phyloP scores from a whole-genome alignment of 2,329 filamentous ascomycete species.

The Dactylellina parvicollis region DNA sequence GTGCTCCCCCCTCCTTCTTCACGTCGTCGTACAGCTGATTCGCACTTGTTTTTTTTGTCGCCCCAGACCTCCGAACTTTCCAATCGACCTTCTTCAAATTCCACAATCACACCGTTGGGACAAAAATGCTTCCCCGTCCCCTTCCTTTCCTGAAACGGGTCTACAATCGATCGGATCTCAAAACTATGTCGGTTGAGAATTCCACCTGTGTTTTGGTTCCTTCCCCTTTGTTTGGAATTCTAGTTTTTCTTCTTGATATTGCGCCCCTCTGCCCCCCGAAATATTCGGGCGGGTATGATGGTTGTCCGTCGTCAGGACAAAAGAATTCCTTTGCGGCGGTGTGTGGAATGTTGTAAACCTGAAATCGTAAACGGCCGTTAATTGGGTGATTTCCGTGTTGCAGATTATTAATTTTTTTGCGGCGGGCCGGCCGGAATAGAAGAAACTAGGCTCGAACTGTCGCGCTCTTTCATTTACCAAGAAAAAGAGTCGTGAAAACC shows the following conservation, averaged over 20 bases:
- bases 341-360: slow-evolving; percentile 24
- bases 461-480: neutral
- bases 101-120: slow-evolving; percentile 1
- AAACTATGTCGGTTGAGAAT: neutral
- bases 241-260: neutral
- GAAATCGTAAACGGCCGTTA: neutral
- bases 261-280: neutral
- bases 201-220: neutral
- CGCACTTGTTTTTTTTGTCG: too few species aligned
- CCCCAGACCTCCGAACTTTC: too few species aligned
- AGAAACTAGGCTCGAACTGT: neutral
- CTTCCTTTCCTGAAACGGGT: slow-evolving; percentile 18
- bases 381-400: neutral
- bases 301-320: slow-evolving; percentile 3
- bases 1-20: neutral
- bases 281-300: neutral
- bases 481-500: slow-evolving; percentile 1
- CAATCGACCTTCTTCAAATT: too few species aligned
- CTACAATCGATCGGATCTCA: neutral
- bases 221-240: slow-evolving; percentile 3
- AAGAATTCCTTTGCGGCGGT: neutral
- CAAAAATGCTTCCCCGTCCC: slow-evolving; percentile 8
- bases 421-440: too few species aligned
- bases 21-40: too few species aligned
- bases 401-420: too few species aligned